A percentile compares a stretch with the other conserved stretches of the same genome.
These are phyloP conservation scores for Trametes sanguinea DNA, from an alignment of 768 basidiomycete genomes.

Conservation along the genomic window DNA sequence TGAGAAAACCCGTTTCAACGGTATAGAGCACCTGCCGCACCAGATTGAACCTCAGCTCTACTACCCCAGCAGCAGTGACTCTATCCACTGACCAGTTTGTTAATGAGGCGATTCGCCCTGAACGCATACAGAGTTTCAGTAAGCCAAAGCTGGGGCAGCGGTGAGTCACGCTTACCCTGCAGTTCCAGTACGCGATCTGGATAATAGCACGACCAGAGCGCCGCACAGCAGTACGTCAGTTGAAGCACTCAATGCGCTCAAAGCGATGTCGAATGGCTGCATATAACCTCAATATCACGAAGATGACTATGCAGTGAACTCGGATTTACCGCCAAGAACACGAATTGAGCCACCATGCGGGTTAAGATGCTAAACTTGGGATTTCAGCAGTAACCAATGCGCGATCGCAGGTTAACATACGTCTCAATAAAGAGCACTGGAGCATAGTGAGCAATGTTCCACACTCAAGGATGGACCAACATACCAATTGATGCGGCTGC, in stretches of 20 bases:
- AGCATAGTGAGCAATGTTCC: no score
- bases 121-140: not conserved
- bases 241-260: conserved; percentile 1
- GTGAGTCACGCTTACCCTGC: not conserved
- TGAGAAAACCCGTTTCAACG: conserved; percentile 6
- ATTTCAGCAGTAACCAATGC: no score
- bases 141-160: no score
- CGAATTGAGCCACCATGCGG: not conserved
- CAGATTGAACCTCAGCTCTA: no score
- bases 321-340: not conserved
- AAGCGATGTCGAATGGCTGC: conserved; percentile 4
- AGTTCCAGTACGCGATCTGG: conserved; percentile 7
- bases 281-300: not conserved
- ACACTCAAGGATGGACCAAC: not conserved
- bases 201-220: conserved; percentile 2
- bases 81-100: not conserved
- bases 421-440: conserved; percentile 1
- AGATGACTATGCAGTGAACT: no score
- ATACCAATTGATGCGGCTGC: not conserved
- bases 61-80: no score
- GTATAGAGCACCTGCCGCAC: conserved; percentile 6
- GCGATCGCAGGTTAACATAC: not conserved
- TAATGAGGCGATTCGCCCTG: conserved; percentile 10
- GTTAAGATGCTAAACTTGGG: not conserved
- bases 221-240: conserved; percentile 11